Base-by-base conservation (phyloP, 495 filamentous ascomycete genomes). In the Halenospora varia region DNA sequence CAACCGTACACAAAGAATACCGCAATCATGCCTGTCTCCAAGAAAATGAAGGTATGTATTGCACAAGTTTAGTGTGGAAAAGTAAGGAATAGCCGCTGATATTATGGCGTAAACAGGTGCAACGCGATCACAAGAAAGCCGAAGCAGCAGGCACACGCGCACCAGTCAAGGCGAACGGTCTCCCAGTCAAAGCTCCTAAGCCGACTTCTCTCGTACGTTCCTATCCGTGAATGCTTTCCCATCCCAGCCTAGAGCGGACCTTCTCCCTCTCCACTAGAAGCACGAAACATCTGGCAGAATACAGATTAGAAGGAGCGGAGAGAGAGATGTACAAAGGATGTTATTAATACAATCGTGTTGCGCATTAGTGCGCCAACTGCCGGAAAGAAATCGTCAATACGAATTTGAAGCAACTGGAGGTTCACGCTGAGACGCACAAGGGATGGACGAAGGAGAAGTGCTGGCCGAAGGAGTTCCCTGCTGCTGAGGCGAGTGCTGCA, bases 361-460 rank as follows among this genome's bases (percentile, higher is more conserved):
- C 46, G 19, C 10, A 26, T 19, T 57, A 70, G 66, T 72, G 70
- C 52, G 63, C 60, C 18, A 63, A 63, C 50, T 75, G 72, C 63
- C 63, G 67, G 20, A 73, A 72, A 29, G 72, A 75, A 61, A 62
- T 75, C 45, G 70, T 71, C 46, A 68, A 64, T 51, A 62, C 68
- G 23, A 71, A 71, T 55, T 53, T 68, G 17, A 64, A 64, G 50
- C 68, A 71, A 57, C 56, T 73, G 25, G 64, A 70, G 55, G 53
- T 65, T 9, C 72, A 75, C 54, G 72, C 71, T 15, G 62, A 61
- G 55, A 73, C 70, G 6, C 72, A 75, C 55, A 65, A 68, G 58
- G 10, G 60, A 10, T 75, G 72, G 72, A 53, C 67, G 10, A 73
- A 73, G 66, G 72, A 75, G 68, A 73, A 73, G 65, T 75, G 72